Percentiles rank a stretch among this genome's conserved stretches.
phyloP scores from a whole-genome alignment of 2,329 filamentous ascomycete genomes.

The Botrytis aclada region DNA sequence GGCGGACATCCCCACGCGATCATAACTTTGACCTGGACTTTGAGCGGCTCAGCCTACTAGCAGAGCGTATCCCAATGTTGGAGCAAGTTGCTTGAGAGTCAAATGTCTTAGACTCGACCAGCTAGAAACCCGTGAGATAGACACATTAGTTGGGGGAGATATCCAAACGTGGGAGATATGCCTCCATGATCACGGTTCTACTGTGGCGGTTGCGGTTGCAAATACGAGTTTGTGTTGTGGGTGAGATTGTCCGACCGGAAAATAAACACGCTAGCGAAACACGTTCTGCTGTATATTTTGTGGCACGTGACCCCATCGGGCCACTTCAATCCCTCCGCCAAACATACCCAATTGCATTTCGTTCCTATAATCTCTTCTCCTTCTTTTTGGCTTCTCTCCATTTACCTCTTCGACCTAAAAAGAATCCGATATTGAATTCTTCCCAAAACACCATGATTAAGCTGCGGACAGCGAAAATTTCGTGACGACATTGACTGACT shows the following conservation, averaged over 20 bases:
- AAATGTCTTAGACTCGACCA: conserved; percentile 18
- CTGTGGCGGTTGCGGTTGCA: conserved; percentile 2
- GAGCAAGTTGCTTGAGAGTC: neutral
- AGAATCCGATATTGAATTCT: neutral
- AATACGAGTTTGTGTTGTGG: neutral
- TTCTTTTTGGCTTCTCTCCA: conserved; percentile 5
- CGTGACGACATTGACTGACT: neutral
- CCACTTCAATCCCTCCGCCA: neutral
- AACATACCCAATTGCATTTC: conserved; percentile 7
- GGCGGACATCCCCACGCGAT: conserved; percentile 21
- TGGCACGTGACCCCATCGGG: neutral
- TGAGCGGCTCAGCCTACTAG: conserved; percentile 13
- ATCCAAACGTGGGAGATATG: neutral
- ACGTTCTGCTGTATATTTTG: neutral
- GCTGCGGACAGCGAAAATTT: neutral
- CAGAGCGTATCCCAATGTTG: neutral
- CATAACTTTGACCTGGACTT: neutral
- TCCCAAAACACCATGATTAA: neutral
- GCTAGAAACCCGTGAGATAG: conserved; percentile 11
- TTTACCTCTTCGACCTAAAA: neutral
- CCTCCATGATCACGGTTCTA: neutral
- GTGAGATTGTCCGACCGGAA: conserved; percentile 13
- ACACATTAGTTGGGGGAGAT: neutral
- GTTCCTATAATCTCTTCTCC: neutral
- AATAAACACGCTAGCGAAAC: conserved; percentile 12